Evolutionary conservation across 78 protist genomes (phyloP).

Genomic region (Emiliania huxleyi): DNA sequence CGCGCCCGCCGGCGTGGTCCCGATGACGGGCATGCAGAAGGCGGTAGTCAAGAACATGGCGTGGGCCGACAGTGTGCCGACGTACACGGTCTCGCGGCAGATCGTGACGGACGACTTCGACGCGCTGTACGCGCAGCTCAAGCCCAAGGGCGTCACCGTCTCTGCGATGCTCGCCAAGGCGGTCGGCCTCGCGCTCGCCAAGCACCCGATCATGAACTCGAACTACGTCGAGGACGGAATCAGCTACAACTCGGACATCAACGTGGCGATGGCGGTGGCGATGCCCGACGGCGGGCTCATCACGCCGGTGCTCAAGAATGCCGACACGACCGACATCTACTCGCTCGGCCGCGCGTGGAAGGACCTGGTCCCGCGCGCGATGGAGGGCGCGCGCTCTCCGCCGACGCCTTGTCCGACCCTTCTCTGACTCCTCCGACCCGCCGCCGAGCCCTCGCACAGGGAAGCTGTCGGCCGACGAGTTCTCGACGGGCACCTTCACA

Average conservation of each 20-base stretch:
- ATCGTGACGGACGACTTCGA: conserved; percentile 1
- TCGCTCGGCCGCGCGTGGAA: neutral
- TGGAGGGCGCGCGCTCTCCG: neutral
- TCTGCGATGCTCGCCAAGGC: conserved; percentile 43
- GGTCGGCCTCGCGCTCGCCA: conserved; percentile 4
- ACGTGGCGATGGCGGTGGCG: conserved; percentile 44
- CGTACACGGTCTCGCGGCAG: neutral
- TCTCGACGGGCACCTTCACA: conserved; percentile 32
- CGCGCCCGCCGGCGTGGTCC: neutral
- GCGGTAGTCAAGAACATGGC: conserved; percentile 24
- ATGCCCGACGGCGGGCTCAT: conserved; percentile 47
- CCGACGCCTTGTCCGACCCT: neutral
- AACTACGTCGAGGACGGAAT: conserved; percentile 23
- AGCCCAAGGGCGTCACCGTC: conserved; percentile 28
- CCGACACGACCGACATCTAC: neutral
- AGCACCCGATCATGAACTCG: conserved; percentile 29
- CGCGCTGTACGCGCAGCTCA: neutral
- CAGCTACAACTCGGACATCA: conserved; percentile 9
- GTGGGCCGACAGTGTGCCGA: neutral
- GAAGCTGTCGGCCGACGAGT: conserved; percentile 28
- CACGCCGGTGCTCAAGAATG: conserved; percentile 30
- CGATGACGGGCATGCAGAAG: neutral
- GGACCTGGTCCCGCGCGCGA: conserved; percentile 7
- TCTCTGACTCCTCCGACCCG: neutral
- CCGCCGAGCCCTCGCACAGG: neutral